Conservation (phyloP, 495 filamentous ascomycete species). For the Talaromyces thailandensis region DNA sequence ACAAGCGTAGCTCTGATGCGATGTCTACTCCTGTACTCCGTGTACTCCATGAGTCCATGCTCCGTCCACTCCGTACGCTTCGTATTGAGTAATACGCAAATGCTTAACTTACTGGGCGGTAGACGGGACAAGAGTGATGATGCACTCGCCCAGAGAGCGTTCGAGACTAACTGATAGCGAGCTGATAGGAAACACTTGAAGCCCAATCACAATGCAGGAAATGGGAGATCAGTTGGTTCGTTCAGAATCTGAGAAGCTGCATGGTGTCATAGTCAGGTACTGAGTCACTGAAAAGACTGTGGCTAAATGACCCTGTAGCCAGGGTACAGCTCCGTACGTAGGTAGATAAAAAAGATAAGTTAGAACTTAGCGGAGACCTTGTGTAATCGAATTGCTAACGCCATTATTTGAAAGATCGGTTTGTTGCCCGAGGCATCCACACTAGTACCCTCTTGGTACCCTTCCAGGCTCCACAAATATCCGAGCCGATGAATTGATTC, state of each 20-base stretch:
- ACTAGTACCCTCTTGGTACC: too few relatives aligned
- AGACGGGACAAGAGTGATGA: background rate
- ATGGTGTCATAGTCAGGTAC: background rate
- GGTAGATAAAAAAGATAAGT: background rate
- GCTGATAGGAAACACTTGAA: background rate
- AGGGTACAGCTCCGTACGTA: too few relatives aligned
- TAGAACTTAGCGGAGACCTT: background rate
- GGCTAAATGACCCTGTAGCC: background rate
- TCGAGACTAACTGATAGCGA: background rate
- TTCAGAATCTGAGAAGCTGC: background rate
- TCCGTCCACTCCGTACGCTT: background rate
- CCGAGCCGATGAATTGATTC: background rate
- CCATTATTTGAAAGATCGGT: background rate
- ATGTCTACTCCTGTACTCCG: background rate
- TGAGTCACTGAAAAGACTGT: background rate
- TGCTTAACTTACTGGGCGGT: background rate
- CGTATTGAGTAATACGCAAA: background rate
- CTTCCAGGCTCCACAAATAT: slow-evolving; percentile 1
- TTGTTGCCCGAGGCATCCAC: background rate
- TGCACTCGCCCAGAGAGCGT: background rate
- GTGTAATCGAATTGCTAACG: slow-evolving; percentile 1
- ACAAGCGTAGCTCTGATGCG: background rate
- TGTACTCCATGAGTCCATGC: too few relatives aligned
- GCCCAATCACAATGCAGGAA: background rate
- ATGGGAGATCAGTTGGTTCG: background rate